Evolutionary conservation across 2,329 filamentous ascomycete genomes (phyloP).

Genomic region (Botrytis cinerea): DNA sequence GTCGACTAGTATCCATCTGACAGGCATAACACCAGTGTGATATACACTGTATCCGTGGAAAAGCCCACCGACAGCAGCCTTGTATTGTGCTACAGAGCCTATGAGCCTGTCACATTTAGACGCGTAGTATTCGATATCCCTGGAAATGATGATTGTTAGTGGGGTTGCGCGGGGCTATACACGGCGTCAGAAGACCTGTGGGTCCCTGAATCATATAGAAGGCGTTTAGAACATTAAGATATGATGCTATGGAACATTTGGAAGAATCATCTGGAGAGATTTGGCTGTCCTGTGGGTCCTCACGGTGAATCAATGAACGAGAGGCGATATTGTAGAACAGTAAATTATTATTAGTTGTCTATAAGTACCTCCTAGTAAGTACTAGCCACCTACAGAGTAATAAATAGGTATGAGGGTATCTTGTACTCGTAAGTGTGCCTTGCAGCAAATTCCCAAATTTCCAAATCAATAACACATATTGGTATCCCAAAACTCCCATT

Average conservation of each 20-base stretch:
- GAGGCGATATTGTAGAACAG: not conserved
- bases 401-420: slow-evolving; percentile 11
- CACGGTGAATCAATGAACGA: not conserved
- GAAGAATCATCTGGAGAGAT: not conserved
- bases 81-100: not conserved
- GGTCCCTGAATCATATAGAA: slow-evolving; percentile 12
- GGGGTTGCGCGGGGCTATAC: slow-evolving; percentile 22
- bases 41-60: not conserved
- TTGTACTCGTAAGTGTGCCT: slow-evolving; percentile 13
- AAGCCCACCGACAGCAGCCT: not conserved
- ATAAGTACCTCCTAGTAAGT: not conserved
- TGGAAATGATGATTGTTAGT: slow-evolving; percentile 11
- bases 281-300: not conserved
- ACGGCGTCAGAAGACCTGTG: slow-evolving; percentile 6
- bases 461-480: not conserved
- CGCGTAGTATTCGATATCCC: slow-evolving; percentile 16
- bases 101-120: slow-evolving; percentile 18
- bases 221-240: not conserved
- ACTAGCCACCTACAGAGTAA: not conserved
- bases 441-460: not conserved
- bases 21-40: not conserved
- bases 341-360: slow-evolving; percentile 17
- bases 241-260: not conserved
- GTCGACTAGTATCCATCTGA: not conserved
- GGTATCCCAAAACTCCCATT: slow-evolving; percentile 2